Conservation (phyloP, 2,329 filamentous ascomycete genomes). For the Aureobasidium sp. region DNA sequence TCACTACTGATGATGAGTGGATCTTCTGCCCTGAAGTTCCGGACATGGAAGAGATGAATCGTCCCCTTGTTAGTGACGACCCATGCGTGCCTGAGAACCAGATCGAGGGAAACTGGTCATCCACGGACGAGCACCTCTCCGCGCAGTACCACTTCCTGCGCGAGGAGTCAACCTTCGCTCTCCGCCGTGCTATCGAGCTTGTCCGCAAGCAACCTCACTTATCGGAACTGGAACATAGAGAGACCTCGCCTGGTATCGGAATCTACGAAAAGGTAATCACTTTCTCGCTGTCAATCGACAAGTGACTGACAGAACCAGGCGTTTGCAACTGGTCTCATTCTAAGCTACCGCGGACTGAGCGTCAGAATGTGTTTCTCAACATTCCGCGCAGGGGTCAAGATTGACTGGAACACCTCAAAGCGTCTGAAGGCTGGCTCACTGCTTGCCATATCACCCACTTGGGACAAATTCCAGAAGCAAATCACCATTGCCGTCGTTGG, state of each 20-base stretch:
- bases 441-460: slow-evolving; percentile 45
- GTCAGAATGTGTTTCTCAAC: slow-evolving; percentile 64
- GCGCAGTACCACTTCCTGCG: slow-evolving; percentile 68
- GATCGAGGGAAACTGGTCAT: slow-evolving; percentile 48
- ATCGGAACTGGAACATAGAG: slow-evolving; percentile 41
- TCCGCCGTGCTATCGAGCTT: slow-evolving; percentile 57
- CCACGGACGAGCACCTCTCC: slow-evolving; percentile 57
- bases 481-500: slow-evolving; percentile 67
- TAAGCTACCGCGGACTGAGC: slow-evolving; percentile 55
- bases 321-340: slow-evolving; percentile 55
- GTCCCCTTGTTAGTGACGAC: background rate
- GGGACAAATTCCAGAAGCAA: slow-evolving; percentile 54
- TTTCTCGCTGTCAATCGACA: no score
- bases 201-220: slow-evolving; percentile 46
- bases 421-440: slow-evolving; percentile 47
- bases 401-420: slow-evolving; percentile 59
- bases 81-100: slow-evolving; percentile 35
- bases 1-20: background rate
- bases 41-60: background rate
- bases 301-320: slow-evolving; percentile 41
- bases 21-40: background rate
- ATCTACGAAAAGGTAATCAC: slow-evolving; percentile 60
- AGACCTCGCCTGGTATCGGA: slow-evolving; percentile 37
- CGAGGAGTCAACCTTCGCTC: slow-evolving; percentile 61
- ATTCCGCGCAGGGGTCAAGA: slow-evolving; percentile 52